Conservation (phyloP, 1,284 basidiomycete genomes). For the Polyporus tsugae region DNA sequence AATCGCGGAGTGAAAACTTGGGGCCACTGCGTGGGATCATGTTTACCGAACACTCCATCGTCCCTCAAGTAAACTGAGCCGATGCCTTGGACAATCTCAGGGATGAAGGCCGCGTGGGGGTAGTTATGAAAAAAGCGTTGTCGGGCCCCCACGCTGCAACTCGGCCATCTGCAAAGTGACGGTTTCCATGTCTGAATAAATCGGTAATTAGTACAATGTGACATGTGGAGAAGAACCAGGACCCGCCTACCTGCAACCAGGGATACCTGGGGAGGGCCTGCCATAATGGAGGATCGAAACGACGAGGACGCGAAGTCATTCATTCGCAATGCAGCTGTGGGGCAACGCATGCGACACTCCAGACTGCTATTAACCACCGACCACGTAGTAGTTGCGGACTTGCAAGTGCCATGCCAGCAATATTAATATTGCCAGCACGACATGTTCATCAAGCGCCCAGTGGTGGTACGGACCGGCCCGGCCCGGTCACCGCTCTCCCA, state of each 20-base stretch:
- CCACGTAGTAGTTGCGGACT: too few relatives aligned
- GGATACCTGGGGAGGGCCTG: neutral
- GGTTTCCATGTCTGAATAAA: neutral
- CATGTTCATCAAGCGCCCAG: too few relatives aligned
- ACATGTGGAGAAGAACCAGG: neutral
- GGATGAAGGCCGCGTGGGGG: neutral
- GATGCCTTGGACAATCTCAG: neutral
- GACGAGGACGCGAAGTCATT: neutral
- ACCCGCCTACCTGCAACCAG: neutral
- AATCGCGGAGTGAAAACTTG: neutral
- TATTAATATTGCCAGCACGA: too few relatives aligned
- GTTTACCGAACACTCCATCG: slow-evolving; percentile 1
- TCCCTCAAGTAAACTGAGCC: neutral
- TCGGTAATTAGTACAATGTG: neutral
- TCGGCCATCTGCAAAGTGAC: neutral
- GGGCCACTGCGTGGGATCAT: slow-evolving; percentile 7
- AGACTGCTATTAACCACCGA: too few relatives aligned
- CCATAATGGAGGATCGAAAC: neutral
- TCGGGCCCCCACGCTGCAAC: neutral
- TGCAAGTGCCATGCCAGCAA: too few relatives aligned
- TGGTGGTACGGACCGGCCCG: too few relatives aligned
- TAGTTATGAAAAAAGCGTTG: neutral
- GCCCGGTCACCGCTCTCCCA: too few relatives aligned
- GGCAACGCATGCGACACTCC: too few relatives aligned
- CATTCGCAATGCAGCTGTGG: neutral